Conservation (phyloP, 1,139 yeast genomes). For the Candida neerlandica region DNA sequence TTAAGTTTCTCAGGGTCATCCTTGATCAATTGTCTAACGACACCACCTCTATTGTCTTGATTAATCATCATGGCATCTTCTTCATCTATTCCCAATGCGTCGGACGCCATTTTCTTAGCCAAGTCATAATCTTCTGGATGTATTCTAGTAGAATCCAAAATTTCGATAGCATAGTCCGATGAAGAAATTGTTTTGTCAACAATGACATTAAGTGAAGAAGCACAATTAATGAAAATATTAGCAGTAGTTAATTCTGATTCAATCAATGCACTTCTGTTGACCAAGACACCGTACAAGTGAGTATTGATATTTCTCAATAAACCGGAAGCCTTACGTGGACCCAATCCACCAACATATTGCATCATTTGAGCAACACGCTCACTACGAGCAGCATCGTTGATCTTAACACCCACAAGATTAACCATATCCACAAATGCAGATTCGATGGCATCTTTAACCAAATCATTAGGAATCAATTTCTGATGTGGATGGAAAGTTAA, state of each 20-base stretch:
- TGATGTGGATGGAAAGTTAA: constrained; percentile 79
- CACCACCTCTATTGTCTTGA: constrained; percentile 77
- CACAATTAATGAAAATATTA: constrained; percentile 84
- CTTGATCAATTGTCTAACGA: constrained; percentile 75
- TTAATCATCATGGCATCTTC: constrained; percentile 74
- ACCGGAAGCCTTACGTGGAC: constrained; percentile 93
- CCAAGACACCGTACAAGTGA: constrained; percentile 64
- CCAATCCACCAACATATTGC: constrained; percentile 86
- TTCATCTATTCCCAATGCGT: constrained; percentile 93
- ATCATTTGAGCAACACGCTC: constrained; percentile 69
- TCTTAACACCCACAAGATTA: constrained; percentile 89
- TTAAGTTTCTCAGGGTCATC: constrained; percentile 87
- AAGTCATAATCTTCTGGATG: constrained; percentile 97
- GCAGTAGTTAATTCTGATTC: constrained; percentile 79
- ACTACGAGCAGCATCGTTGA: constrained; percentile 84
- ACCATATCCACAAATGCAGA: constrained; percentile 88
- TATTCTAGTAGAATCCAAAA: constrained; percentile 90
- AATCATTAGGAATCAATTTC: constrained; percentile 65
- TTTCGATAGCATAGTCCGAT: constrained; percentile 61
- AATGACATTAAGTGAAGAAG: constrained; percentile 85
- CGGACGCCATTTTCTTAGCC: constrained; percentile 97
- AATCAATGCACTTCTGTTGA: constrained; percentile 75
- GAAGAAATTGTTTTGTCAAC: constrained; percentile 52
- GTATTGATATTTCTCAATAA: constrained; percentile 79
- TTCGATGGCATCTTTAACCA: constrained; percentile 67